A percentile compares a stretch with the other conserved stretches of the same genome.
These are phyloP conservation scores for Garcia nutans DNA, from an alignment of 345 rosid genomes.

Conservation along the genomic window DNA sequence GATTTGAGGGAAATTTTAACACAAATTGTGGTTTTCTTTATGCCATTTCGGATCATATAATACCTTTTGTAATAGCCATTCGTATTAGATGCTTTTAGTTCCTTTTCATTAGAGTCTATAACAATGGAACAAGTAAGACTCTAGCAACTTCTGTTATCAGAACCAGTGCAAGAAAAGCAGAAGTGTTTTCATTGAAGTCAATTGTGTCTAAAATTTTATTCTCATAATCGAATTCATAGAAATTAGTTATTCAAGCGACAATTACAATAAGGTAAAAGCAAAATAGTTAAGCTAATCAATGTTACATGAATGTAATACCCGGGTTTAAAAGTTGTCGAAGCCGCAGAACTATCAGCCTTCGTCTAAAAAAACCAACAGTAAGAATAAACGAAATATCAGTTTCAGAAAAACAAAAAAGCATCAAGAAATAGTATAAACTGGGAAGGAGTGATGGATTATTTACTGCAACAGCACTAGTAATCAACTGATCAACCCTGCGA, in stretches of 20 bases:
- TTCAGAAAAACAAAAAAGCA: slow-evolving; percentile 2
- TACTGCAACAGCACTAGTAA: slow-evolving; percentile 81
- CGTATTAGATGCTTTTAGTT: not conserved
- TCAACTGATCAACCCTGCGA: slow-evolving; percentile 45
- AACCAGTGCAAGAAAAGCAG: not conserved
- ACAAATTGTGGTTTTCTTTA: not conserved
- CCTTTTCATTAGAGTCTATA: not conserved
- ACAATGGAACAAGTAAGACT: not conserved
- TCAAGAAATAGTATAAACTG: not conserved
- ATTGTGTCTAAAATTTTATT: not conserved
- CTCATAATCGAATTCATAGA: not conserved
- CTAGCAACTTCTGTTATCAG: not conserved
- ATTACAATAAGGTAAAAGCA: not conserved
- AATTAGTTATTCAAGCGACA: not conserved
- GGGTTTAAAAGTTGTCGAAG: slow-evolving; percentile 52
- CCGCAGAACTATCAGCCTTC: slow-evolving; percentile 50
- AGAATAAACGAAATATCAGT: not conserved
- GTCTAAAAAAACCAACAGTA: slow-evolving; percentile 43
- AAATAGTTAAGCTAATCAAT: not conserved
- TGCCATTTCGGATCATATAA: not conserved
- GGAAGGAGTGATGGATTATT: slow-evolving; percentile 2
- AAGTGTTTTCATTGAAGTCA: not conserved
- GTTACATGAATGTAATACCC: slow-evolving; percentile 42
- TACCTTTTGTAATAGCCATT: not conserved
- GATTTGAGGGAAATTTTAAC: not conserved